Conservation (phyloP, 306 rosid genomes). For the Delonix regia region DNA sequence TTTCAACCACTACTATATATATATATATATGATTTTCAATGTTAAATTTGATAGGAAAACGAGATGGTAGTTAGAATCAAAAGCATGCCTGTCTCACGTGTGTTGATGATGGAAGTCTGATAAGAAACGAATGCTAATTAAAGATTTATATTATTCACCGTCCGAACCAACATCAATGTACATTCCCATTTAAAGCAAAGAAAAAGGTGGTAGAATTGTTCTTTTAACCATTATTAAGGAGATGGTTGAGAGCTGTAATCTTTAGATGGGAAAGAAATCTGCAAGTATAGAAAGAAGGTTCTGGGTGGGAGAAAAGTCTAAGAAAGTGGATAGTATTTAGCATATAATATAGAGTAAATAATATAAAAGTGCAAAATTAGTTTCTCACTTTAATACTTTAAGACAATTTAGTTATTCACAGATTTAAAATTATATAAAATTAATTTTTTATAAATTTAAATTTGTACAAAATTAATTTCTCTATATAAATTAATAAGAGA, state of each 20-base stretch:
- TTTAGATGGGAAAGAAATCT: conserved; percentile 29
- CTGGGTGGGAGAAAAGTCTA: conserved; percentile 55
- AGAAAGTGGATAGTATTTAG: conserved; percentile 60
- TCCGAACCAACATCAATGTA: conserved; percentile 14
- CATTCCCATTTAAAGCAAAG: conserved; percentile 25
- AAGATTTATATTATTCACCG: conserved; percentile 27
- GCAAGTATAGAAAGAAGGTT: conserved; percentile 34
- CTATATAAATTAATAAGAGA: too few species aligned
- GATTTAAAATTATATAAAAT: too few species aligned
- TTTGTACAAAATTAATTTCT: too few species aligned
- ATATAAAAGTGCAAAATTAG: too few species aligned
- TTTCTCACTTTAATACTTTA: too few species aligned
- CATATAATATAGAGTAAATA: conserved; percentile 1
- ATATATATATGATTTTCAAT: not conserved
- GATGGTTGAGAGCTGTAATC: conserved; percentile 45
- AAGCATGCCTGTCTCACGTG: conserved; percentile 49
- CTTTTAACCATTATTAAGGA: not conserved
- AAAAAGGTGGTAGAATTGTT: not conserved
- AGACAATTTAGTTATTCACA: too few species aligned
- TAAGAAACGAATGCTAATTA: too few species aligned
- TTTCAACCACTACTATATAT: not conserved
- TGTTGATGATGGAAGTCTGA: conserved; percentile 40
- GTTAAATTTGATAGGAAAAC: not conserved
- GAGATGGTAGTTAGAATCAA: conserved; percentile 31
- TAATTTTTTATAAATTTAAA: too few species aligned